Evolutionary conservation across 176 grass and related monocot species (phyloP).

Genomic region (Lolium rigidum): DNA sequence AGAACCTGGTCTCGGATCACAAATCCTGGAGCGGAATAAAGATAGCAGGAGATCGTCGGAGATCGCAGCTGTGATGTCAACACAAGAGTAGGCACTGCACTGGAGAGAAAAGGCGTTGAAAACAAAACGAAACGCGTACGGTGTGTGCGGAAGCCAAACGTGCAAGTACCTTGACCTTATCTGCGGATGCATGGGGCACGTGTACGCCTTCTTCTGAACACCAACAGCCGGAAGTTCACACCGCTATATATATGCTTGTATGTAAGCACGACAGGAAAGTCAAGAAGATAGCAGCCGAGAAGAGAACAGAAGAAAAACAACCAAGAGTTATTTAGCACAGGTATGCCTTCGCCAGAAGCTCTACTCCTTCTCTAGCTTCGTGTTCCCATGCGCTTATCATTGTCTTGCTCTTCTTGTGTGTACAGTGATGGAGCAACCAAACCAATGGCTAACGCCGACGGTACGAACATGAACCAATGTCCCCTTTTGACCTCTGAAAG

Average conservation of each 20-base stretch:
- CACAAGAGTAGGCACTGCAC: slow-evolving; percentile 8
- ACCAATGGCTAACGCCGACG: slow-evolving; percentile 47
- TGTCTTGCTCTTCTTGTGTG: slow-evolving; percentile 13
- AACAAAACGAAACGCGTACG: slow-evolving; percentile 25
- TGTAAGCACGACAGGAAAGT: slow-evolving; percentile 28
- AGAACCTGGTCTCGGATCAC: not conserved
- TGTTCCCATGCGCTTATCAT: not conserved
- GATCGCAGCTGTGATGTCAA: slow-evolving; percentile 44
- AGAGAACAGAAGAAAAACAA: not conserved
- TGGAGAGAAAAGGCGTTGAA: slow-evolving; percentile 3
- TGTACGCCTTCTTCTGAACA: slow-evolving; percentile 43
- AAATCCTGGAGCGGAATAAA: slow-evolving; percentile 18
- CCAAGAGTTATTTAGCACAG: not conserved
- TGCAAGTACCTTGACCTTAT: slow-evolving; percentile 35
- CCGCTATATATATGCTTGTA: not conserved
- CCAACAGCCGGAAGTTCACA: slow-evolving; percentile 37
- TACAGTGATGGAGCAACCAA: slow-evolving; percentile 41
- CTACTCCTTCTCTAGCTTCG: not conserved
- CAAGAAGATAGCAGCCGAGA: not conserved
- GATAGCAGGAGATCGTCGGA: slow-evolving; percentile 38
- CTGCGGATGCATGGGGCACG: slow-evolving; percentile 36
- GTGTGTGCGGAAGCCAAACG: slow-evolving; percentile 36
- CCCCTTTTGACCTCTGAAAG: not conserved
- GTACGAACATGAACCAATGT: slow-evolving; percentile 18
- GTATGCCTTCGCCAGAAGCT: not conserved